phyloP scores from a whole-genome alignment of 2,329 filamentous ascomycete genomes.

The Aspergillus ruber region DNA sequence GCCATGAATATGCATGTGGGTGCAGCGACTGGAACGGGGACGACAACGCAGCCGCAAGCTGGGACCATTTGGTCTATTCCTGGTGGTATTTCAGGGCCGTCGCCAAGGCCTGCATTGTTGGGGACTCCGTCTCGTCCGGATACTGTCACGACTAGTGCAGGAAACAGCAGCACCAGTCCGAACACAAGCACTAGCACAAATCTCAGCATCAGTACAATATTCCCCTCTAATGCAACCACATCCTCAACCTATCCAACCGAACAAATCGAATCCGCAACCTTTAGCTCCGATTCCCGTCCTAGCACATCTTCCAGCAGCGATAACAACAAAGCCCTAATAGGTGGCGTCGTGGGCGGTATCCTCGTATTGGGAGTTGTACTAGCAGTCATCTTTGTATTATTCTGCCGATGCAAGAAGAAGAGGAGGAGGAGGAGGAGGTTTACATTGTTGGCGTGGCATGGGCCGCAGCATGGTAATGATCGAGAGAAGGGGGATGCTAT shows the following conservation, averaged over 20 bases:
- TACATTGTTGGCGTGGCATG: neutral
- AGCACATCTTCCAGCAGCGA: conserved; percentile 2
- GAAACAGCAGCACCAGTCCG: no score
- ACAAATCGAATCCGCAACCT: neutral
- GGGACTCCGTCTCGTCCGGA: no score
- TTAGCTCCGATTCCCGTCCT: neutral
- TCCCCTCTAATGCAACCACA: neutral
- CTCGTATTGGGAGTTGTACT: conserved; percentile 6
- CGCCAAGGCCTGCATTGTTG: no score
- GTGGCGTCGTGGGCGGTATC: conserved; percentile 15
- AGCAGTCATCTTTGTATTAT: conserved; percentile 8
- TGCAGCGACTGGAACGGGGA: no score
- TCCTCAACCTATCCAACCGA: neutral
- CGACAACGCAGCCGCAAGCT: no score
- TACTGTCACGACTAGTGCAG: no score
- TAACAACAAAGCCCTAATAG: conserved; percentile 12
- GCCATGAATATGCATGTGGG: neutral
- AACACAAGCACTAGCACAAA: no score
- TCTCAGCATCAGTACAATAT: neutral
- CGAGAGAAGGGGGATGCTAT: neutral
- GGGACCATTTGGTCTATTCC: no score
- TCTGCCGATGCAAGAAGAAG: conserved; percentile 10
- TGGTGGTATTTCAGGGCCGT: no score
- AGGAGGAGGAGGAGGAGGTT: conserved; percentile 1
- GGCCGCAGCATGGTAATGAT: neutral